Conservation (phyloP, 1,139 yeast species). For the Candida sp. region DNA sequence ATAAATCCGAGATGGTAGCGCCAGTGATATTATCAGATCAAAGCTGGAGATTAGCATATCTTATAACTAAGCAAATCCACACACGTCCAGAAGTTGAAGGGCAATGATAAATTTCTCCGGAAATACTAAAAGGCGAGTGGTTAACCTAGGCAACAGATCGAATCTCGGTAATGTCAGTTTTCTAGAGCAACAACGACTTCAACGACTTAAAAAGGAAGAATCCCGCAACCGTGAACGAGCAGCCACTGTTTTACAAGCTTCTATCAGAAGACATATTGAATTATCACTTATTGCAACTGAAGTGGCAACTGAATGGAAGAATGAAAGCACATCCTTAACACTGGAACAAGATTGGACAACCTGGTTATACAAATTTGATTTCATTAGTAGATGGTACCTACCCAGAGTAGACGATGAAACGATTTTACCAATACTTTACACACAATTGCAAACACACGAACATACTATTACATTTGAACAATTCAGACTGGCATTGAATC, state of each 20-base stretch:
- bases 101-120: constrained; percentile 64
- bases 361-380: constrained; percentile 8
- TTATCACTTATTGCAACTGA: constrained; percentile 11
- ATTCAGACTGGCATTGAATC: neutral
- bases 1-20: neutral
- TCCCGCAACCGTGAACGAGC: constrained; percentile 48
- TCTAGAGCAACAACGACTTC: constrained; percentile 60
- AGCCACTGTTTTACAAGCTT: constrained; percentile 47
- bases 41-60: neutral
- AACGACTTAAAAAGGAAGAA: constrained; percentile 63
- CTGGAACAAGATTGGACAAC: constrained; percentile 3
- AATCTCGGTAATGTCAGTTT: constrained; percentile 11
- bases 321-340: neutral
- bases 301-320: constrained; percentile 8
- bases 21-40: neutral
- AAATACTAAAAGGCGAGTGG: constrained; percentile 55
- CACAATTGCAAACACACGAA: neutral
- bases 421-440: neutral
- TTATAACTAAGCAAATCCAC: neutral
- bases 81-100: neutral
- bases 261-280: constrained; percentile 35
- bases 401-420: constrained; percentile 3
- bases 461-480: neutral
- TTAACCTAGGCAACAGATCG: constrained; percentile 60
- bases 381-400: constrained; percentile 12